Evolutionary conservation across 306 rosid genomes (phyloP), one percentile per base, ranked within the genome.

Genomic region (Amphicarpaea edgeworthii): DNA sequence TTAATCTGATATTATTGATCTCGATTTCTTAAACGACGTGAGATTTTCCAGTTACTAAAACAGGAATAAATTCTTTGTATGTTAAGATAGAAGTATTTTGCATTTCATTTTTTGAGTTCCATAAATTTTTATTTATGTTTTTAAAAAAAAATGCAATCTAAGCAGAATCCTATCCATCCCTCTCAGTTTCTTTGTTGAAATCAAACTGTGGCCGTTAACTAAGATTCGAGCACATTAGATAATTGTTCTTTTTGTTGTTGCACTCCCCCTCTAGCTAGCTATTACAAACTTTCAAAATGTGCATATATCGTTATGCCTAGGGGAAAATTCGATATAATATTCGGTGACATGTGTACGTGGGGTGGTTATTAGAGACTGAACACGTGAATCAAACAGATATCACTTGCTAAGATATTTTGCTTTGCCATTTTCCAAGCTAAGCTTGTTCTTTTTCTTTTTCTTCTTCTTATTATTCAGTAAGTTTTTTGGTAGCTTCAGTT

Each of bases 131-230:
- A 1, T 19, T 55, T 1, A 0, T 5, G 1, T n/a, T n/a, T n/a
- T n/a, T n/a, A 34, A 34, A 7, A 34, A 34, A 63, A 54, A 46
- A 37, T 6, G 12, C 3, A 47, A 7, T 61, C 63, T 41, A 76
- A 64, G 42, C 38, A 53, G 81, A 68, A 53, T 20, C 75, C 15
- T 32, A 49, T 73, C 70, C 42, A 60, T 72, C 60, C 43, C 75
- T 68, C 53, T 77, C 60, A 51, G 8, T 80, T 51, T 53, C 49
- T 77, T 53, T 73, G 7, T 47, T 61, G 55, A 54, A 73, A 77
- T 49, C 58, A 81, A 81, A 73, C 45, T 16, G 57, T 73, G 79
- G 73, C 85, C 88, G 34, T 78, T 75, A 46, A 78, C 79, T 51
- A 70, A 69, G 76, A 81, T 78, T 75, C 77, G 66, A 47, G 76